Percentiles rank a stretch among this genome's conserved stretches.
phyloP scores from a whole-genome alignment of 2,329 filamentous ascomycete genomes.

The Xylariales sp. region DNA sequence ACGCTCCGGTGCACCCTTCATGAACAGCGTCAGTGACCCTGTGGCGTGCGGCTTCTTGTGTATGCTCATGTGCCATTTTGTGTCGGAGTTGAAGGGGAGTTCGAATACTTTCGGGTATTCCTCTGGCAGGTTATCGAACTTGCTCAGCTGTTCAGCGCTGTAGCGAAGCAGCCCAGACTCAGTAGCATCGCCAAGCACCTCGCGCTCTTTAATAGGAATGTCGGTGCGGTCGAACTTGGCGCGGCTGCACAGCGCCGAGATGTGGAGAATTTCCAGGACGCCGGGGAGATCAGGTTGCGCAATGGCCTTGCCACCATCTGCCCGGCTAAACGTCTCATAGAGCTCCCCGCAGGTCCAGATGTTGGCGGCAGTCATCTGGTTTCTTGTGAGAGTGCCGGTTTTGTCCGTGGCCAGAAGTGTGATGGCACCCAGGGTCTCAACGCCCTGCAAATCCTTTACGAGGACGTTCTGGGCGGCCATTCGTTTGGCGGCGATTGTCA shows the following conservation, averaged over 20 bases:
- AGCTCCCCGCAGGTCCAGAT: conserved; percentile 55
- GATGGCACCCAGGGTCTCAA: conserved; percentile 59
- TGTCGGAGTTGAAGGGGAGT: conserved; percentile 66
- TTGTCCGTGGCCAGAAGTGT: conserved; percentile 52
- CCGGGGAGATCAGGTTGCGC: too few species aligned
- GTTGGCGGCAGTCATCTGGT: conserved; percentile 59
- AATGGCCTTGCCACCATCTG: conserved; percentile 35
- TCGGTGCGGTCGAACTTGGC: conserved; percentile 40
- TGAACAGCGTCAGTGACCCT: conserved; percentile 33
- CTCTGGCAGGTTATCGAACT: conserved; percentile 39
- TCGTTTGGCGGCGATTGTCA: conserved; percentile 55
- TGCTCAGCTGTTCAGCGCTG: conserved; percentile 51
- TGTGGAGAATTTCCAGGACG: conserved; percentile 51
- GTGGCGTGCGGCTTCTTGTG: conserved; percentile 46
- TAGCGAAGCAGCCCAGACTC: conserved; percentile 70
- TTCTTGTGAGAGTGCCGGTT: conserved; percentile 57
- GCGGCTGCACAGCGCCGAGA: conserved; percentile 54
- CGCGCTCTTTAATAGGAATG: conserved; percentile 51
- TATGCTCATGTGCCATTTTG: conserved; percentile 73
- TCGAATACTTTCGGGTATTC: conserved; percentile 57
- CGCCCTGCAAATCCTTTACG: conserved; percentile 50
- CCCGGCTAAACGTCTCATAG: conserved; percentile 24
- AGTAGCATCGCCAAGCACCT: conserved; percentile 60
- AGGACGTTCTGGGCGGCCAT: conserved; percentile 56
- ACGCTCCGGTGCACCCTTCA: conserved; percentile 64